Conservation (phyloP, 495 filamentous ascomycete genomes). For the Rostrohypoxylon terebratum region DNA sequence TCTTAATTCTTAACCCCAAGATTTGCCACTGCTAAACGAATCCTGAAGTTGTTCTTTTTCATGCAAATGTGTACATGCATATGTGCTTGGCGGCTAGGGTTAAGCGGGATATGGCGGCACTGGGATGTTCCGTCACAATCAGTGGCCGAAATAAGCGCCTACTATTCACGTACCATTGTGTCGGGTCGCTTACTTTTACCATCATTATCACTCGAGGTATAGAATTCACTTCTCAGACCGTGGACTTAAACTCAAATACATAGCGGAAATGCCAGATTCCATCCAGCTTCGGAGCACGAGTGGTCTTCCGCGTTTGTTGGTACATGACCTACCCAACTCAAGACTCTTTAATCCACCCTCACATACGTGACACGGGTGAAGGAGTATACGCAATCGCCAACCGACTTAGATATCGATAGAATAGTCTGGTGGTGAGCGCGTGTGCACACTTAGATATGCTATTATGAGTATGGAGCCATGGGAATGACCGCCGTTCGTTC, state of each 20-base stretch:
- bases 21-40: not conserved
- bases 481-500: constrained; percentile 11
- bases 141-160: constrained; percentile 38
- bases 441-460: constrained; percentile 1
- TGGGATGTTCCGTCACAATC: constrained; percentile 24
- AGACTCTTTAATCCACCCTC: constrained; percentile 9
- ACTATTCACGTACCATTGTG: constrained; percentile 24
- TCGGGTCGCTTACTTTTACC: constrained; percentile 30
- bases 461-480: constrained; percentile 22
- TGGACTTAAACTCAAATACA: constrained; percentile 19
- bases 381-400: constrained; percentile 17
- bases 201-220: not conserved
- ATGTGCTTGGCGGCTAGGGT: constrained; percentile 20
- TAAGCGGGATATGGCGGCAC: constrained; percentile 12
- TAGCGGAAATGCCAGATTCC: not conserved
- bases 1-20: not conserved
- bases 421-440: constrained; percentile 6
- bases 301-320: constrained; percentile 22
- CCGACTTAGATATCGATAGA: constrained; percentile 17
- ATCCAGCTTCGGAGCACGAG: constrained; percentile 10
- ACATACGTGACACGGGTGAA: constrained; percentile 4
- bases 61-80: not conserved
- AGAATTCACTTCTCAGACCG: not conserved
- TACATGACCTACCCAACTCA: constrained; percentile 5
- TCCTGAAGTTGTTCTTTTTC: not conserved